Conservation (phyloP, 352 stramenopile genomes). For the Elongisporangium undulatum region DNA sequence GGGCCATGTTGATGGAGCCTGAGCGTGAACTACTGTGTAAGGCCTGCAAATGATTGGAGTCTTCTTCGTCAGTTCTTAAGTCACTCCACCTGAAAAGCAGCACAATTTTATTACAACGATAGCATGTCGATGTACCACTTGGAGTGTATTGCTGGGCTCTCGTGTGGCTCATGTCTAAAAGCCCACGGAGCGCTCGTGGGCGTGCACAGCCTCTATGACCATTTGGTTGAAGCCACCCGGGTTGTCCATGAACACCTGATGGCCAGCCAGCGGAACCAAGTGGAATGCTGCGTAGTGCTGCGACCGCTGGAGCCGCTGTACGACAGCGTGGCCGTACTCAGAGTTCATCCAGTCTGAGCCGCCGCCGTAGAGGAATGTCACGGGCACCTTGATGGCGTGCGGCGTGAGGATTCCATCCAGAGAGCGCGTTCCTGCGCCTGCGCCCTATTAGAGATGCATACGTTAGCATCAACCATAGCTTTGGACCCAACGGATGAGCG, state of each 20-base stretch:
- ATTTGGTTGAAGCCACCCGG: slow-evolving; percentile 69
- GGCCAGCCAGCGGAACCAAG: slow-evolving; percentile 58
- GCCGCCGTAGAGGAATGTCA: slow-evolving; percentile 78
- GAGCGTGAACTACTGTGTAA: no score
- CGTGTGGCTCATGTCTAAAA: slow-evolving; percentile 13
- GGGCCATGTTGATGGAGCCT: not conserved
- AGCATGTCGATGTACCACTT: no score
- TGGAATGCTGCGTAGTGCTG: slow-evolving; percentile 59
- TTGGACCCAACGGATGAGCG: not conserved
- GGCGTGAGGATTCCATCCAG: slow-evolving; percentile 52
- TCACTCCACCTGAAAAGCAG: no score
- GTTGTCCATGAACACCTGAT: slow-evolving; percentile 89
- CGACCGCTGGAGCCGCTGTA: slow-evolving; percentile 47
- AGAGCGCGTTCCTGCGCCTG: slow-evolving; percentile 40
- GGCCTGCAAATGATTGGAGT: no score
- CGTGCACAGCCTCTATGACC: slow-evolving; percentile 60
- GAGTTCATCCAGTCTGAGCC: slow-evolving; percentile 80
- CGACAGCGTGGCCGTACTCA: slow-evolving; percentile 49
- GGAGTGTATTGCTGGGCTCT: no score
- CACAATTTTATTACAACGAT: no score
- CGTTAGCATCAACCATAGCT: slow-evolving; percentile 4
- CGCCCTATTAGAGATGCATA: slow-evolving; percentile 20
- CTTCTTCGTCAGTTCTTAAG: no score
- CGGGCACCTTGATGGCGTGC: slow-evolving; percentile 46
- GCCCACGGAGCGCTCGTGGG: slow-evolving; percentile 39